Evolutionary conservation across 2,329 filamentous ascomycete species (phyloP).

Genomic region (Cordyceps javanica): DNA sequence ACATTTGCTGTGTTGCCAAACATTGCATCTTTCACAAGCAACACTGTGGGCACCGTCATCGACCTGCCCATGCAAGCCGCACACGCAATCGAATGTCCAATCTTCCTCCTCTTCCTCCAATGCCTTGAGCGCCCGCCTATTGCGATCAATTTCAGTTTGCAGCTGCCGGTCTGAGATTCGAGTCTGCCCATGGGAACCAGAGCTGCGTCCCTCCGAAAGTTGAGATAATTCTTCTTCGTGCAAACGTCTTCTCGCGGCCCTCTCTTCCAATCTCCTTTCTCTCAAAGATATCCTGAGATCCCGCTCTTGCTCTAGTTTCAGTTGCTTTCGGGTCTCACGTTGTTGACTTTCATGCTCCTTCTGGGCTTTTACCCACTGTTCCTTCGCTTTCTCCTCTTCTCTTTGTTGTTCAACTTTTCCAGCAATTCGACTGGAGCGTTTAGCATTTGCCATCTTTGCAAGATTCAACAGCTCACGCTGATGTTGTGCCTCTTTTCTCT

Average conservation of each 20-base stretch:
- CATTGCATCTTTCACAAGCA: slow-evolving; percentile 86
- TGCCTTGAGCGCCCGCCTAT: slow-evolving; percentile 67
- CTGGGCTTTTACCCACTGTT: slow-evolving; percentile 50
- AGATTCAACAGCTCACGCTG: slow-evolving; percentile 76
- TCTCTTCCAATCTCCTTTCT: slow-evolving; percentile 76
- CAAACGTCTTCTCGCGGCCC: slow-evolving; percentile 73
- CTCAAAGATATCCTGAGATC: slow-evolving; percentile 76
- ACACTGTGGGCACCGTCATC: slow-evolving; percentile 94
- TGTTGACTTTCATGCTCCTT: slow-evolving; percentile 58
- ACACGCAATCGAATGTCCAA: slow-evolving; percentile 94
- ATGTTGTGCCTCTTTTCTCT: slow-evolving; percentile 59
- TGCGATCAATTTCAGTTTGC: slow-evolving; percentile 76
- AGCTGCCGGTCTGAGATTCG: slow-evolving; percentile 73
- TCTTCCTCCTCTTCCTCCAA: slow-evolving; percentile 70
- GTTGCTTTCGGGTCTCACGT: slow-evolving; percentile 58
- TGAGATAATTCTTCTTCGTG: slow-evolving; percentile 79
- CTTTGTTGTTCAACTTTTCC: slow-evolving; percentile 73
- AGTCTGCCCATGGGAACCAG: slow-evolving; percentile 45
- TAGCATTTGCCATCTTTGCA: slow-evolving; percentile 86
- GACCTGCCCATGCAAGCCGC: slow-evolving; percentile 83
- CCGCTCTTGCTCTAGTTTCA: slow-evolving; percentile 62
- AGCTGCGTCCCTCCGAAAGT: slow-evolving; percentile 69
- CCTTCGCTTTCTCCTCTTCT: slow-evolving; percentile 62
- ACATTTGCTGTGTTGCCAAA: slow-evolving; percentile 97
- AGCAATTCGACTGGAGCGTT: slow-evolving; percentile 85